Base-by-base conservation (phyloP, 257 asterid species). In the Lavandula angustifolia region DNA sequence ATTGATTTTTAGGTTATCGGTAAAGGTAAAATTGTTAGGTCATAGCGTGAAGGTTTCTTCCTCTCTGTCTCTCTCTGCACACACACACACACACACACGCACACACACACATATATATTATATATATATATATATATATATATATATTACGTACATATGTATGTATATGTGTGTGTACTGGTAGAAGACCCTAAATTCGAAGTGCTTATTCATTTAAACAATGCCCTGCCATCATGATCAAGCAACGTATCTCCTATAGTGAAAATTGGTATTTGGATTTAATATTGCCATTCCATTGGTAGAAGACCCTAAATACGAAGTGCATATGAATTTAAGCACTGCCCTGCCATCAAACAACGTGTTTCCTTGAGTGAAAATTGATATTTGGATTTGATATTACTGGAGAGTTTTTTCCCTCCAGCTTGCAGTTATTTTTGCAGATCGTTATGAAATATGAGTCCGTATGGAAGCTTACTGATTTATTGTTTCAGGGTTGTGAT, bases 401-500 rank as follows among this genome's bases (percentile, higher is more conserved):
- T 17, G 3, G 53, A 16, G 40, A 3, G 13, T 16, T 14, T 44
- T 18, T 52, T 33, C 22, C 27, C 27, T 13, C 9, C 34, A 51
- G 49, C 12, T 16, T 61, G 9, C 41, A 10, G 11, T 65, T 37
- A 29, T 17, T 48, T 48, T 13, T 17, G 9, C 37, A 41, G 60
- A 38, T 22, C 10, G 5, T 22, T 54, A 8, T 37, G 40, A 6
- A 63, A 18, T 62, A 38, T 34, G 4, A 54, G 65, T 56, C 34
- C 27, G 31, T 40, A 14, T 44, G 48, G 32, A 9, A 52, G 33
- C 13, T 64, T 31, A 37, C 16, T 14, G 57, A 2, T 52, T 77
- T 63, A 40, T 61, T 62, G 60, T 75, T 75, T 74, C 87, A 87
- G 96, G 82, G 96, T 85, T 70, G 88, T 83, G 10, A 79, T 85